Base-by-base conservation (phyloP, 768 basidiomycete genomes). In the Termitomyces sp. region DNA sequence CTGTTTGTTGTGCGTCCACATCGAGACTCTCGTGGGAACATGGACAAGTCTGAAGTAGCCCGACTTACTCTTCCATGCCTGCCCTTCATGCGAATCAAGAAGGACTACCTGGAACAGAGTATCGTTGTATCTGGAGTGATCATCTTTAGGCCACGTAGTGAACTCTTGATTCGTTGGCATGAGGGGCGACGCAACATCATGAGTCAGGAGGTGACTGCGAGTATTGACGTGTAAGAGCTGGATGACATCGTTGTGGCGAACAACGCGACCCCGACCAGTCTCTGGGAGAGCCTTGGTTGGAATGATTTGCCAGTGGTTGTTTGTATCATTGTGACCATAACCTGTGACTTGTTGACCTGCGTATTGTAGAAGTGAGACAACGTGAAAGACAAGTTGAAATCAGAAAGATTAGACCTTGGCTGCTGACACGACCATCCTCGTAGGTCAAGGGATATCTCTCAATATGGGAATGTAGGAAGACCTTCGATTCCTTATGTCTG, bases 151-250 rank as follows among this genome's bases (percentile, higher is more conserved):
- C 84, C 86, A 89, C 0, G 97, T 98, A 6, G 97, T 99, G 71
- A 98, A 94, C 70, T 99, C 97, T 68, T 98, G 94, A 70, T 98
- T 98, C 47, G 97, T 99, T 16, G 97, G 88, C 88, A 93, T 95
- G 48, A 94, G 81, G 5, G 97, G 91, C 1, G 93, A 97, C 0
- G 97, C 97, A 56, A 99, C 97, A 69, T 99, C 97, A 64, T 99
- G 97, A 2, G 95, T 97, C 43, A 99, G 73, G 45, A 99, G 85
- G 56, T 85, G 72, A 1, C 85, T 83, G 59, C 95, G 77, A 10
- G 95, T 96, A 68, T 82, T 83, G 67, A 92, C 81, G 65, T 99
- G 97, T 23, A 94, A 77, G 19, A 98, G 81, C 65, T 93, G 94
- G 61, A 98, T 79, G 52, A 91, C 72, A 69, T 98, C 97, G 57